These are phyloP conservation scores for Hyphodiscus sp. DNA, from an alignment of 2,329 filamentous ascomycete genomes.

Conservation along the genomic window DNA sequence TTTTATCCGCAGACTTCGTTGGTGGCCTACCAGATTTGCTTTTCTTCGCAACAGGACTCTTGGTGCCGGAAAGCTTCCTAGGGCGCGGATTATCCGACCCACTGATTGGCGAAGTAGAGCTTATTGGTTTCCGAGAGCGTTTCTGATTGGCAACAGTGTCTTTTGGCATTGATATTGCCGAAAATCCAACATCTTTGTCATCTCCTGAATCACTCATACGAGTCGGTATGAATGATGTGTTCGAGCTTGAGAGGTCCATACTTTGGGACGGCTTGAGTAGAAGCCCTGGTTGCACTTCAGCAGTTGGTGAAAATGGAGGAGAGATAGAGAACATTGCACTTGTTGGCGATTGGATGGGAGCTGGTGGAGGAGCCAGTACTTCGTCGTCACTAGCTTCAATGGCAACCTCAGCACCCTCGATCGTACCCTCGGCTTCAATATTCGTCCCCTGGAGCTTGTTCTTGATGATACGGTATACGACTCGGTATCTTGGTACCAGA, in stretches of 20 bases:
- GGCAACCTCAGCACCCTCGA: conserved; percentile 21
- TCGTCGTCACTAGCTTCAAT: conserved; percentile 13
- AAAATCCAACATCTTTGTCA: conserved; percentile 4
- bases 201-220: background rate
- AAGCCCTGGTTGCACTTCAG: background rate
- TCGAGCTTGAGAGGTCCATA: background rate
- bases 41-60: conserved; percentile 28
- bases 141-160: conserved; percentile 27
- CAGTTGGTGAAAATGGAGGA: conserved; percentile 6
- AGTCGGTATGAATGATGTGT: conserved; percentile 1
- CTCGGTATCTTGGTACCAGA: conserved; percentile 37
- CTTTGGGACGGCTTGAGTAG: background rate
- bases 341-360: background rate
- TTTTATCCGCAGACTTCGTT: conserved; percentile 37
- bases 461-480: conserved; percentile 53
- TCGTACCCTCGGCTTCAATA: conserved; percentile 27
- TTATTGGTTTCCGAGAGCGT: conserved; percentile 25
- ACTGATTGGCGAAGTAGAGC: conserved; percentile 21
- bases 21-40: conserved; percentile 24
- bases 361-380: background rate
- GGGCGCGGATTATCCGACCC: conserved; percentile 13
- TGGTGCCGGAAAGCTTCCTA: conserved; percentile 23
- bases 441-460: conserved; percentile 41
- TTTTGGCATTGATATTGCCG: conserved; percentile 3
- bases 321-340: conserved; percentile 4